phyloP scores from a whole-genome alignment of 2,329 filamentous ascomycete genomes.

The Ceratocystis colombiana region DNA sequence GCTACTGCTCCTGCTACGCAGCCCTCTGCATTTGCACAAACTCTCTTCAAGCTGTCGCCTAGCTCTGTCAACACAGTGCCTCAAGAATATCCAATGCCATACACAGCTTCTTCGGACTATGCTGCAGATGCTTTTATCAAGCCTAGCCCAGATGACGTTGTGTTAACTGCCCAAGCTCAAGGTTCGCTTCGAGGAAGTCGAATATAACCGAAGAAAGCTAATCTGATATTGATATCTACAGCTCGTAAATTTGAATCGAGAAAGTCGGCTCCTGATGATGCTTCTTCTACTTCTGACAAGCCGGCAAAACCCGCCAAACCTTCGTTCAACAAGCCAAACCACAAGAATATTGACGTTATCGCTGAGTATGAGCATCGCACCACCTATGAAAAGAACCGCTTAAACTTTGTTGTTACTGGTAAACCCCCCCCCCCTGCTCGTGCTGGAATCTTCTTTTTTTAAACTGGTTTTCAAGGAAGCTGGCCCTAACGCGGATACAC shows the following conservation, averaged over 20 bases:
- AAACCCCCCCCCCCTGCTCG: conserved; percentile 30
- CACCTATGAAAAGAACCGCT: conserved; percentile 63
- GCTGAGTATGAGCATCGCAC: conserved; percentile 59
- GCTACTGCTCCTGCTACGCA: conserved; percentile 17
- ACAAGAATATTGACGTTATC: conserved; percentile 75
- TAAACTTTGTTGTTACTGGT: conserved; percentile 91
- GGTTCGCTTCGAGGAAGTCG: conserved; percentile 48
- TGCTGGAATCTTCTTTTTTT: conserved; percentile 21
- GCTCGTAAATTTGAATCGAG: conserved; percentile 9
- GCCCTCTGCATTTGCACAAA: conserved; percentile 49
- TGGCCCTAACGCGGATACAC: conserved; percentile 4
- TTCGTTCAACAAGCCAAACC: conserved; percentile 46
- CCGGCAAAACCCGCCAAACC: conserved; percentile 3
- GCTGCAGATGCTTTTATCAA: conserved; percentile 59
- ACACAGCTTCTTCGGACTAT: conserved; percentile 41
- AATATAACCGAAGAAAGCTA: conserved; percentile 24
- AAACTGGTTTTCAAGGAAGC: background rate
- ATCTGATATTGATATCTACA: conserved; percentile 23
- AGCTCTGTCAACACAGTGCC: conserved; percentile 27
- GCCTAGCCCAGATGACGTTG: conserved; percentile 85
- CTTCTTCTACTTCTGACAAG: background rate
- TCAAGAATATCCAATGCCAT: conserved; percentile 39
- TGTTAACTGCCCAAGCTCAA: conserved; percentile 80
- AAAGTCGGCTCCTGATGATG: background rate
- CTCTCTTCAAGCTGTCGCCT: conserved; percentile 40